Base-by-base conservation (phyloP, 1,139 yeast genomes). In the Saccharomyces uvarum region DNA sequence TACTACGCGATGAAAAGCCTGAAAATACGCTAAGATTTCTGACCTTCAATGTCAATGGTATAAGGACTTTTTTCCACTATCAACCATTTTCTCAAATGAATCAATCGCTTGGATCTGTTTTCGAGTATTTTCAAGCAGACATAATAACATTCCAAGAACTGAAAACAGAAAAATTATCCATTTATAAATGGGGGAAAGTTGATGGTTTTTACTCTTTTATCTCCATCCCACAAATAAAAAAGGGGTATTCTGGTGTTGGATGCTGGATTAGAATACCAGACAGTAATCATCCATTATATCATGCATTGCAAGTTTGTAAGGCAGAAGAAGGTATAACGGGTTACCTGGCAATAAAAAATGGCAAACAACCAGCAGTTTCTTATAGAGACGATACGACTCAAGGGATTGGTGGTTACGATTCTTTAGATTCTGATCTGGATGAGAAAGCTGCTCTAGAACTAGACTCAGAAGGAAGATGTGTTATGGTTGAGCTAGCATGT, bases 261-360 rank as follows among this genome's bases (percentile, higher is more conserved):
- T 78, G 93, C 2, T 91, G 88, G 70, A 81, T 91, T 2, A 73
- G 90, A 59, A 66, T 74, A 2, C 83, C 85, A 0, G 59, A 59
- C 0, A 68, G 64, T 0, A 63, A 62, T 6, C 85, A 83, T 41
- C 68, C 78, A 0, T 59, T 78, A 38, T 63, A 68, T 60, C 63
- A 68, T 33, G 63, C 76, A 13, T 63, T 85, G 42, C 72, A 77
- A 2, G 88, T 89, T 1, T 56, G 78, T 1, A 81, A 79, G 59
- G 97, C 95, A 0, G 99, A 93, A 69, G 96, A 91, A 67, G 99
- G 99, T 0, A 73, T 93, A 11, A 86, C 97, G 0, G 99, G 98
- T 0, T 73, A 75, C 58, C 69, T 89, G 26, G 66, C 64, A 2
- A 70, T 73, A 16, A 61, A 57, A 44, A 26, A 29, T 4, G 61